Conservation (phyloP, 106 monocot species). For the Platanthera guangdongensis region DNA sequence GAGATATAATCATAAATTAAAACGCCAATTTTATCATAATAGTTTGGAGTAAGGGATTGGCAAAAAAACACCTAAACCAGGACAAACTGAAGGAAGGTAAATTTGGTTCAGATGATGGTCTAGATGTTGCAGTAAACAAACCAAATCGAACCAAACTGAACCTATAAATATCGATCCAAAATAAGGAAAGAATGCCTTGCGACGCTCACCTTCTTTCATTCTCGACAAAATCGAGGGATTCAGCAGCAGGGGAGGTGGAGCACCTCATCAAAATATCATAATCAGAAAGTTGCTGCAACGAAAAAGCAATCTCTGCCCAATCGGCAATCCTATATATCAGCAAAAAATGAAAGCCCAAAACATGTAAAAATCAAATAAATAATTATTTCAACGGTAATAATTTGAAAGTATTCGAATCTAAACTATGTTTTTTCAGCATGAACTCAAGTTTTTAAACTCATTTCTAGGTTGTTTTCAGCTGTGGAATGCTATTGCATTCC, state of each 20-base stretch:
- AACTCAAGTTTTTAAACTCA: no score
- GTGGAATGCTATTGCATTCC: no score
- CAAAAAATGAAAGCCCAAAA: background rate
- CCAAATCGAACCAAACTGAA: no score
- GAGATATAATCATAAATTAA: background rate
- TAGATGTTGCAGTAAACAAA: no score
- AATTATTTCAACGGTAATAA: background rate
- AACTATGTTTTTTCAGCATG: no score
- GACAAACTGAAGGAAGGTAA: no score
- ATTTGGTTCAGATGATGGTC: no score
- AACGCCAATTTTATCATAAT: background rate
- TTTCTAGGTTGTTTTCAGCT: no score
- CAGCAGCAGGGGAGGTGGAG: slow-evolving; percentile 68
- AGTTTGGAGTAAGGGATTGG: no score
- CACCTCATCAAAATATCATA: slow-evolving; percentile 36
- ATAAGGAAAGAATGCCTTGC: background rate
- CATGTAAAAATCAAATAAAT: background rate
- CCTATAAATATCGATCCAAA: no score
- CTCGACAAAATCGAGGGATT: slow-evolving; percentile 58
- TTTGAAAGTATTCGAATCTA: no score
- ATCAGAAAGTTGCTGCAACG: slow-evolving; percentile 42
- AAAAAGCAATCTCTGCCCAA: slow-evolving; percentile 27
- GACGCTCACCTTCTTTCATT: slow-evolving; percentile 50
- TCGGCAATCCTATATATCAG: slow-evolving; percentile 28
- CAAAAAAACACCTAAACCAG: no score